phyloP scores from a whole-genome alignment of 768 basidiomycete genomes.

The Rhodocollybia butyracea region DNA sequence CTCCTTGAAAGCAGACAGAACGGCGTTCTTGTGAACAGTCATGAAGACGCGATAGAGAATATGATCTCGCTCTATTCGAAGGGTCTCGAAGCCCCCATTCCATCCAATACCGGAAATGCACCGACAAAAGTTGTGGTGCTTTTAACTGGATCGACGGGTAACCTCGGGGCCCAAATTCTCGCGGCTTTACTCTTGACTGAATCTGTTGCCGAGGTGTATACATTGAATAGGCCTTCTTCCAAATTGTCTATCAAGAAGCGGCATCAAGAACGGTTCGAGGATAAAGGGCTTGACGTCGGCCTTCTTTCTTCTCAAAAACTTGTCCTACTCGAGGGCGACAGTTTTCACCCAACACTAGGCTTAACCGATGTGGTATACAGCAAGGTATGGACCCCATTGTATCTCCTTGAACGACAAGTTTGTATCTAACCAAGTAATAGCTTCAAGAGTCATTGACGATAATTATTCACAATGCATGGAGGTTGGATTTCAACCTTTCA shows the following conservation, averaged over 20 bases:
- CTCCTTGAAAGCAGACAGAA: background rate
- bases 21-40: constrained; percentile 6
- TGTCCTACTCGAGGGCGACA: constrained; percentile 30
- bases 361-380: constrained; percentile 16
- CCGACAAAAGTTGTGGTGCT: constrained; percentile 23
- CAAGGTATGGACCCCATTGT: constrained; percentile 20
- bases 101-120: background rate
- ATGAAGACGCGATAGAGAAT: constrained; percentile 23
- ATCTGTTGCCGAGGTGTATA: constrained; percentile 12
- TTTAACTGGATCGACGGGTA: constrained; percentile 39
- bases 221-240: constrained; percentile 10
- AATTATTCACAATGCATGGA: constrained; percentile 35
- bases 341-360: constrained; percentile 17
- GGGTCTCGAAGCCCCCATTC: background rate
- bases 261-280: constrained; percentile 23
- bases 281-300: constrained; percentile 24
- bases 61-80: constrained; percentile 38
- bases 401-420: constrained; percentile 5
- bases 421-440: constrained; percentile 7
- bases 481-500: constrained; percentile 40
- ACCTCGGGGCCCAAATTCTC: constrained; percentile 35
- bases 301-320: constrained; percentile 30
- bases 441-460: constrained; percentile 28
- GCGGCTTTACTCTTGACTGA: constrained; percentile 20
- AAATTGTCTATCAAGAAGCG: constrained; percentile 11